Evolutionary conservation across 768 basidiomycete species (phyloP).

Genomic region (Cyclocybe cylindracea): DNA sequence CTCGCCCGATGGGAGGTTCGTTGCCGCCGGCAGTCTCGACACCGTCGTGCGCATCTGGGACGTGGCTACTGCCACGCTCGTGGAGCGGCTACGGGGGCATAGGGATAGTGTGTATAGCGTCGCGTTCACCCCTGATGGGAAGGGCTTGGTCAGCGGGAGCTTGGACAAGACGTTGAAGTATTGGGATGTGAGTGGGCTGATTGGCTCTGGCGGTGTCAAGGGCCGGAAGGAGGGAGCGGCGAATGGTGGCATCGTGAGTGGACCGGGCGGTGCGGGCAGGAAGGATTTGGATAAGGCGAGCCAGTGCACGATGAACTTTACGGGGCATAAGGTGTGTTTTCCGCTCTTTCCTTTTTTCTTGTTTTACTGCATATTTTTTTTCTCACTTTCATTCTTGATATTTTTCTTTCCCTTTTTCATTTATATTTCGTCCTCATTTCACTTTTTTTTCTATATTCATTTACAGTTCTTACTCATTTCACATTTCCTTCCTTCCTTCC

Average conservation of each 20-base stretch:
- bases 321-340: slow-evolving; percentile 83
- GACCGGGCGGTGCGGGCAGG: slow-evolving; percentile 8
- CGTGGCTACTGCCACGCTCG: slow-evolving; percentile 57
- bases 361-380: not conserved
- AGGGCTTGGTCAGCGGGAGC: slow-evolving; percentile 88
- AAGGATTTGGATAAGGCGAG: slow-evolving; percentile 57
- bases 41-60: slow-evolving; percentile 84
- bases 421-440: too few relatives aligned
- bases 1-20: slow-evolving; percentile 68
- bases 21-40: slow-evolving; percentile 72
- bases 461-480: too few relatives aligned
- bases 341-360: not conserved
- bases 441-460: too few relatives aligned
- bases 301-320: slow-evolving; percentile 79
- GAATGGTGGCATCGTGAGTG: slow-evolving; percentile 11
- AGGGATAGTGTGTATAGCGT: slow-evolving; percentile 86
- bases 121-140: slow-evolving; percentile 92
- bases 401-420: too few relatives aligned
- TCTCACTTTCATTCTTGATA: not conserved
- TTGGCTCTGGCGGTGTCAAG: slow-evolving; percentile 38
- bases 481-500: too few relatives aligned
- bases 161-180: slow-evolving; percentile 87
- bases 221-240: slow-evolving; percentile 46
- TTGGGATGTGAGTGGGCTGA: slow-evolving; percentile 85
- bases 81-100: slow-evolving; percentile 80